A percentile compares a stretch with the other conserved stretches of the same genome.
Evolutionary conservation across 257 asterid genomes (phyloP).

Genomic region (Pogostemon cablin): DNA sequence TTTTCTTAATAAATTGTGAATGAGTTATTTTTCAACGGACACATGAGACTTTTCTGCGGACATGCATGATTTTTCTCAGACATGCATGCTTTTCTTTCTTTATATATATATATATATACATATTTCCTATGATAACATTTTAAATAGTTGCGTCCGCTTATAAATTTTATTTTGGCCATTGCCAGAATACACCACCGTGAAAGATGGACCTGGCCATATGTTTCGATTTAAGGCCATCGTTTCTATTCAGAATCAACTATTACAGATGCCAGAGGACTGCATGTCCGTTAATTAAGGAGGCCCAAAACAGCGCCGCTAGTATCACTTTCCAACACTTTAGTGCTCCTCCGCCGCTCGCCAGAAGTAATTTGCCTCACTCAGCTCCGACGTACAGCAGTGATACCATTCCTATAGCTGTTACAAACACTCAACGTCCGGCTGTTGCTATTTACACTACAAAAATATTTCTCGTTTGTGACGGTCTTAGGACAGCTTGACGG

Average conservation of each 20-base stretch:
- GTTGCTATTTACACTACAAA: neutral
- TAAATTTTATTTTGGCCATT: slow-evolving; percentile 10
- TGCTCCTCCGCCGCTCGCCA: neutral
- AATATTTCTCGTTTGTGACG: no score
- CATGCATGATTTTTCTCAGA: no score
- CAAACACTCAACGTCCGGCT: neutral
- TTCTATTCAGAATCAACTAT: slow-evolving; percentile 41
- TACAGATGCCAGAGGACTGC: slow-evolving; percentile 47
- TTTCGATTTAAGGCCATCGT: slow-evolving; percentile 59
- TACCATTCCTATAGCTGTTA: neutral
- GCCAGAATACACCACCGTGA: slow-evolving; percentile 53
- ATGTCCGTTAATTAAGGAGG: slow-evolving; percentile 49
- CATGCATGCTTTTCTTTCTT: no score
- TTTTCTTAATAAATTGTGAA: no score
- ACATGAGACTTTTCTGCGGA: no score
- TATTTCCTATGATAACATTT: no score
- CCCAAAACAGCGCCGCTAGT: slow-evolving; percentile 68
- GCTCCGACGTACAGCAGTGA: neutral
- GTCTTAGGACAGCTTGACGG: no score
- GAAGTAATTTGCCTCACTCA: neutral
- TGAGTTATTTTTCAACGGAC: no score
- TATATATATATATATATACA: no score
- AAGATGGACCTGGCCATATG: slow-evolving; percentile 62
- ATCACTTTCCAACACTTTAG: slow-evolving; percentile 44
- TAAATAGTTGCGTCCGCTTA: no score